phyloP scores from a whole-genome alignment of 2,329 filamentous ascomycete species.

The Uncinocarpus reesii region DNA sequence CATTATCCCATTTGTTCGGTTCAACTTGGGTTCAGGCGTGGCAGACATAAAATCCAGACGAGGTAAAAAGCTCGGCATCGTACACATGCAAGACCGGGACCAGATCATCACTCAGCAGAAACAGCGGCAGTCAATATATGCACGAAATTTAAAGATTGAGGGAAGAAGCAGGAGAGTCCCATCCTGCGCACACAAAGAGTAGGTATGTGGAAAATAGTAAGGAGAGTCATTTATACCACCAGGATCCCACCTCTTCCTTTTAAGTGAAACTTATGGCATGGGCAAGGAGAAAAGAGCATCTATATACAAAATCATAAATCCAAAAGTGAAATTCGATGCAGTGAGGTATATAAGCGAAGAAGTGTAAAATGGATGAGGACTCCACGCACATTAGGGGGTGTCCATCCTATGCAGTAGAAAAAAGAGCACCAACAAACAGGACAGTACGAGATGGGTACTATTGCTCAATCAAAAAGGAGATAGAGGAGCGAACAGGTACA shows the following conservation, averaged over 20 bases:
- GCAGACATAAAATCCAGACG: too few relatives aligned
- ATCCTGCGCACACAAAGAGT: not conserved
- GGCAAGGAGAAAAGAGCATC: not conserved
- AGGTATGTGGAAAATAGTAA: not conserved
- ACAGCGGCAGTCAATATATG: not conserved
- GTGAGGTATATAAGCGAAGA: not conserved
- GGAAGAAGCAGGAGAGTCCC: not conserved
- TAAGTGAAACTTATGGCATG: not conserved
- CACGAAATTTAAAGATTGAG: not conserved
- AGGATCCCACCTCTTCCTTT: too few relatives aligned
- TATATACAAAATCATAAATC: constrained; percentile 10
- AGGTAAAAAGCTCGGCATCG: too few relatives aligned
- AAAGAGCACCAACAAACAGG: too few relatives aligned
- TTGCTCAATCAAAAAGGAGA: not conserved
- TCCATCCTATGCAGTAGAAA: too few relatives aligned
- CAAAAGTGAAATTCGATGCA: not conserved
- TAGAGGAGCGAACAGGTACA: constrained; percentile 3
- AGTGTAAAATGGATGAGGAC: not conserved
- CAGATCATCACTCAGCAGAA: not conserved
- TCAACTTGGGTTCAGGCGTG: too few relatives aligned
- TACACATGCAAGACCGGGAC: not conserved
- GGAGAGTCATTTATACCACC: too few relatives aligned
- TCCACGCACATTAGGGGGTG: not conserved
- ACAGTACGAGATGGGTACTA: too few relatives aligned
- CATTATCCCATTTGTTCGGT: too few relatives aligned